Evolutionary conservation across 306 rosid genomes (phyloP), one percentile per base, ranked within the genome.

Genomic region (Casuarina equisetifolia): DNA sequence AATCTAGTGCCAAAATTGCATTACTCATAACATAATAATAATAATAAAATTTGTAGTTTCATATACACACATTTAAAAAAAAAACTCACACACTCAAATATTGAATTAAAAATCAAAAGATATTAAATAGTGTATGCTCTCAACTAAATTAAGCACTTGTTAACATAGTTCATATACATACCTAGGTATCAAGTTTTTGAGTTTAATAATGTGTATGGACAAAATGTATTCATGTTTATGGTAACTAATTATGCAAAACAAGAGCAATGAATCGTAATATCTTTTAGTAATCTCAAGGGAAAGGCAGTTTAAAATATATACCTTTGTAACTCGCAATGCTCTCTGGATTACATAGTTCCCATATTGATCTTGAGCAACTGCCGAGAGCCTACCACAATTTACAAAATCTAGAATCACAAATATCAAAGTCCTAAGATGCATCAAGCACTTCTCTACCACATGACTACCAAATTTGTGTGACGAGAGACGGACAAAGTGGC

Each of bases 361-460:
- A 16, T 12, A 82, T 4, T 20, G 79, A 58, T 77, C 55, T 4
- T 78, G 5, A 5, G 81, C 79, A 67, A 82, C 20, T 55, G 46
- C 50, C 32, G 19, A 44, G 9, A 77, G 76, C 9, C 50, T 82
- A 9, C 55, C 50, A 4, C 46, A 20, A 25, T 40, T 42, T 1
- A 77, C 3, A 44, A 82, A 20, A 9, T n/a, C 79, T 19, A 2
- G 10, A 16, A 77, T 69, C 51, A 73, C 82, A n/a, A 10, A 19
- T 25, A 5, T 38, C 70, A 57, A 73, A 25, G 32, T 54, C 11
- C 68, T 73, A 0, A 1, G 11, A 9, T 71, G 63, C 43, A 54
- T 48, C 36, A 82, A 55, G 75, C 85, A 82, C 52, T 55, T 73
- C 70, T 82, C 85, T 8, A 82, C 79, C 15, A 82, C 85, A 4